Evolutionary conservation across 257 asterid species (phyloP).

Genomic region (Capsicum chinense): DNA sequence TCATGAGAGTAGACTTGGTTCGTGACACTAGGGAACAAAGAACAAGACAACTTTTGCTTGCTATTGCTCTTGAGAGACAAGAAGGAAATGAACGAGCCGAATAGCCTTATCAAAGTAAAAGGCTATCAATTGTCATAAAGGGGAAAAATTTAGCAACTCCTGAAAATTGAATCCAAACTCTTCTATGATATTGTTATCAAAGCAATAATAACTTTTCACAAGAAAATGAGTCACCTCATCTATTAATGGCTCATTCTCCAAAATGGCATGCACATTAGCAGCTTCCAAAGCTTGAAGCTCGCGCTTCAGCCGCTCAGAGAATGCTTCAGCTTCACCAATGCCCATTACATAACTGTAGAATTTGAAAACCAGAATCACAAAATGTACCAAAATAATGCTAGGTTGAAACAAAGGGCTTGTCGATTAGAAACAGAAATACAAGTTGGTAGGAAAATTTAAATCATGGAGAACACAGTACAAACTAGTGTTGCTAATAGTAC

Average conservation of each 20-base stretch:
- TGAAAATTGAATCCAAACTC: slow-evolving; percentile 14
- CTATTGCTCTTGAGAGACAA: slow-evolving; percentile 8
- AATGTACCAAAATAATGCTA: slow-evolving; percentile 8
- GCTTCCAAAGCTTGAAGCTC: slow-evolving; percentile 99
- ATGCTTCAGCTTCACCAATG: slow-evolving; percentile 97
- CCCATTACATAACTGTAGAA: slow-evolving; percentile 95
- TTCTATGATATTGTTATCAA: slow-evolving; percentile 3
- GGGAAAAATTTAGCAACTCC: slow-evolving; percentile 34
- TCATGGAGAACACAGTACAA: slow-evolving; percentile 5
- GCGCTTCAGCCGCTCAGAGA: slow-evolving; percentile 94
- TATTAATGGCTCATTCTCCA: slow-evolving; percentile 90
- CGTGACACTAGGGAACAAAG: background rate
- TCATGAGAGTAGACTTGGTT: no score
- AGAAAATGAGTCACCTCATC: slow-evolving; percentile 57
- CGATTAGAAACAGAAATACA: background rate
- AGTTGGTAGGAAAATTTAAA: background rate
- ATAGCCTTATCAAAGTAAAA: background rate
- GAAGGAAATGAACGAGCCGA: background rate
- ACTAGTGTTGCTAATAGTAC: background rate
- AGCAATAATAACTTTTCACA: slow-evolving; percentile 24
- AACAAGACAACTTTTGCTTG: slow-evolving; percentile 12
- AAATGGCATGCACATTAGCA: slow-evolving; percentile 95
- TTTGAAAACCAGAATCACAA: slow-evolving; percentile 29
- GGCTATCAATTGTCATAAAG: slow-evolving; percentile 7
- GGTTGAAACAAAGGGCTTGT: slow-evolving; percentile 24